These are phyloP conservation scores for Albatrellus sp. DNA, from an alignment of 1,284 basidiomycete genomes.

Conservation along the genomic window DNA sequence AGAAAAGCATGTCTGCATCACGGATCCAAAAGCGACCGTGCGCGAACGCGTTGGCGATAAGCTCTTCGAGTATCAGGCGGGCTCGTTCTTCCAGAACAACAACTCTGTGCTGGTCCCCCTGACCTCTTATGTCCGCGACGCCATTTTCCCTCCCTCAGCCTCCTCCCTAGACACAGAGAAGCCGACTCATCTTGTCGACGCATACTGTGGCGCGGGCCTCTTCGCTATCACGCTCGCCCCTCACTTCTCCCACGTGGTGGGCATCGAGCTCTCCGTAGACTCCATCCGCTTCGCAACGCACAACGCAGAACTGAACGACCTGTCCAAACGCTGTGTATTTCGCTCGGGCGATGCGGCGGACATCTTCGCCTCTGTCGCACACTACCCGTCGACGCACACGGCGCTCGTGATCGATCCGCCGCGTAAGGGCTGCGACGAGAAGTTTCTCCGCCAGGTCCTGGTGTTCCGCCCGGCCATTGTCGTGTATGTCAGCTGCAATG, in stretches of 20 bases:
- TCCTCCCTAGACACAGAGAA: slow-evolving; percentile 4
- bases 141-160: slow-evolving; percentile 11
- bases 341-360: slow-evolving; percentile 58
- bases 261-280: slow-evolving; percentile 77
- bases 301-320: slow-evolving; percentile 71
- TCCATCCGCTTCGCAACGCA: slow-evolving; percentile 72
- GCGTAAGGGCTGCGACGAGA: slow-evolving; percentile 79
- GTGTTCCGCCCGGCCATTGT: slow-evolving; percentile 59
- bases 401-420: slow-evolving; percentile 82
- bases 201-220: slow-evolving; percentile 81
- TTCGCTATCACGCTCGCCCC: slow-evolving; percentile 73
- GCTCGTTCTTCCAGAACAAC: slow-evolving; percentile 98
- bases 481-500: slow-evolving; percentile 93
- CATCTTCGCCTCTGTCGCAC: slow-evolving; percentile 52
- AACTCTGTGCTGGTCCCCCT: slow-evolving; percentile 82
- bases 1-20: slow-evolving; percentile 67
- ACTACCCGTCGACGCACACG: slow-evolving; percentile 58
- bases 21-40: slow-evolving; percentile 71
- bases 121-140: slow-evolving; percentile 42
- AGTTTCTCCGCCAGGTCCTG: slow-evolving; percentile 73
- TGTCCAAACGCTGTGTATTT: slow-evolving; percentile 40
- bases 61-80: slow-evolving; percentile 81
- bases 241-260: slow-evolving; percentile 70
- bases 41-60: slow-evolving; percentile 77
- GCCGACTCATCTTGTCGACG: slow-evolving; percentile 75